These are phyloP conservation scores for Colletotrichum sp. DNA, from an alignment of 2,329 filamentous ascomycete genomes.

Conservation along the genomic window DNA sequence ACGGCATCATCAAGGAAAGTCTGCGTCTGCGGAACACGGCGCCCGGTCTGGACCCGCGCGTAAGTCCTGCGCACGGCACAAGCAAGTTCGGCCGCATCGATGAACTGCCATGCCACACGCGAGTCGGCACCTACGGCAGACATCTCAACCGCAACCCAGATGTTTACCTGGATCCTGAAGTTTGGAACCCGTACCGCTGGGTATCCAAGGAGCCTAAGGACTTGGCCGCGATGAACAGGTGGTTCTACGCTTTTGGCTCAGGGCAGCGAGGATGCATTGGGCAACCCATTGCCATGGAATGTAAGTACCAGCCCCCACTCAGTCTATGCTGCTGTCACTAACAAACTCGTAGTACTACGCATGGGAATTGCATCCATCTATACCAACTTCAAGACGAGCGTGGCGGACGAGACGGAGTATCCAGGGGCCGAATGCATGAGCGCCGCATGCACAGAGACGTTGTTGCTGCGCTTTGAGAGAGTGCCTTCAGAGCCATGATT, in stretches of 20 bases:
- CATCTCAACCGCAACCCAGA: not conserved
- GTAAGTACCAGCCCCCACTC: not conserved
- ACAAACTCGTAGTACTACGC: not conserved
- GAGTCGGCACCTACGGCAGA: not conserved
- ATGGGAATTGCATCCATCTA: not conserved
- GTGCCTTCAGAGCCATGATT: not conserved
- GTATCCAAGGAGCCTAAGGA: not conserved
- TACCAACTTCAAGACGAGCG: not conserved
- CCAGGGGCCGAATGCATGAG: not conserved
- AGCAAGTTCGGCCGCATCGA: not conserved
- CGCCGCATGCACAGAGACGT: not conserved
- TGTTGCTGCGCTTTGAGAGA: not conserved
- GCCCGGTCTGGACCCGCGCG: not conserved
- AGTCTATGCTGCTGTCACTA: not conserved
- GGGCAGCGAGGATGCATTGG: not conserved
- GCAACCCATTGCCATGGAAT: not conserved
- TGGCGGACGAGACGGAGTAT: not conserved
- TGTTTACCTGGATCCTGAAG: not conserved
- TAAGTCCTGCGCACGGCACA: not conserved
- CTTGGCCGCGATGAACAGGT: not conserved
- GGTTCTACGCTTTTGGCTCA: not conserved
- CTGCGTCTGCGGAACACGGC: not conserved
- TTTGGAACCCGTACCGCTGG: not conserved
- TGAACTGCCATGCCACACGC: not conserved
- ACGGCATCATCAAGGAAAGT: not conserved